Base-by-base conservation (phyloP, 1,139 yeast genomes). In the Geotrichum cucujoidarum region DNA sequence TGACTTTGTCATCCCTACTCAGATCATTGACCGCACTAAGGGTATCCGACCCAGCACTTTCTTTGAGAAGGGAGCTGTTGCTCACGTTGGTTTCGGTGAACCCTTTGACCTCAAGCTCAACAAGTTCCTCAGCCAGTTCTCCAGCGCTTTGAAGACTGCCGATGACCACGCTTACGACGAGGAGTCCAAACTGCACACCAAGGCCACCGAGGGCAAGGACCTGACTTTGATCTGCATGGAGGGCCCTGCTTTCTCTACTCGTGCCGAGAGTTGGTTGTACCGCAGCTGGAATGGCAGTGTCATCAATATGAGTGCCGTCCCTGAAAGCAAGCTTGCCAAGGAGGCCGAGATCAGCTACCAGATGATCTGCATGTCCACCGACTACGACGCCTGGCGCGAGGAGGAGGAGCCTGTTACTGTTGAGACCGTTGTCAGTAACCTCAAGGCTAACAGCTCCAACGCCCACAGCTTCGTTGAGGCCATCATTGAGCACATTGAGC, bases 361-460 rank as follows among this genome's bases (percentile, higher is more conserved):
- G 68, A 92, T 92, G 97, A 78, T 92, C 55, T 92, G 99, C 71
- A 94, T 92, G 98, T 84, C 95, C 1, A 92, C 98, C 16, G 98
- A 94, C 68, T 92, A 94, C 68, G 98, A 92, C 65, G 95, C 98
- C 20, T 92, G 98, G 98, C 85, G 89, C 63, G 95, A 85, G 60
- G 80, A 78, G 50, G 97, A 83, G 63, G 97, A 90, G 60, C 94
- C 97, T 2, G 98, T 92, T 41, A 90, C 97, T 11, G 97, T 94
- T 16, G 97, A 90, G 69, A 85, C 95, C 5, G 97, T 92, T 40
- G 90, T 92, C 48, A 88, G 95, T 47, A 88, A 92, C 66, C 76
- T 92, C 65, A 79, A 79, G 63, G 95, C 95, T 56, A 92, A 92
- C 70, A 76, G 88, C 45, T 83, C 80, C 41, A 90, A 90, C 63